Conservation (phyloP, 441 rosid species). For the Pelargonium myrrhifolium region DNA sequence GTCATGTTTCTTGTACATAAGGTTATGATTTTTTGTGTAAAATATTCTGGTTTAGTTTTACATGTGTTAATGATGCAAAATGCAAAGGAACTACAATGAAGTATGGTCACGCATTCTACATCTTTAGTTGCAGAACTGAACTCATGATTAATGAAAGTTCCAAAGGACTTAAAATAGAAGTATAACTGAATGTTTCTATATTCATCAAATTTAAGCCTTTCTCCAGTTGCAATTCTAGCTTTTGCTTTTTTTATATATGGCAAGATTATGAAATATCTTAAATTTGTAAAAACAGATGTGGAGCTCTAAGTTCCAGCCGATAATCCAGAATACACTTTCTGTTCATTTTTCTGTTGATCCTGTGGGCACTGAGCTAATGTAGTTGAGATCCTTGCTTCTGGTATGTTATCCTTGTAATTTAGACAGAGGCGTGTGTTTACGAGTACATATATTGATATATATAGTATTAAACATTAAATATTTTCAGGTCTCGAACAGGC, state of each 20-base stretch:
- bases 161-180: not conserved
- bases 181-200: not conserved
- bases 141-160: not conserved
- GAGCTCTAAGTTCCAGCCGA: slow-evolving; percentile 51
- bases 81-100: not conserved
- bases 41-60: not conserved
- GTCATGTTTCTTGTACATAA: not conserved
- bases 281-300: slow-evolving; percentile 48
- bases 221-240: not conserved
- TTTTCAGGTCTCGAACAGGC: not conserved
- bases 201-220: not conserved
- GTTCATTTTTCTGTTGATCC: slow-evolving; percentile 76
- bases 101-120: slow-evolving; percentile 2
- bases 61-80: not conserved
- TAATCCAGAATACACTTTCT: slow-evolving; percentile 37
- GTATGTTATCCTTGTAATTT: slow-evolving; percentile 9
- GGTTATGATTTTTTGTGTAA: not conserved
- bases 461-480: not conserved
- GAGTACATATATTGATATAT: slow-evolving; percentile 5
- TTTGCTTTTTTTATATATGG: slow-evolving; percentile 5
- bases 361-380: slow-evolving; percentile 77
- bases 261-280: slow-evolving; percentile 10
- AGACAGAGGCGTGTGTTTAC: slow-evolving; percentile 10
- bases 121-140: slow-evolving; percentile 1
- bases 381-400: slow-evolving; percentile 18